Evolutionary conservation across 108 stramenopile species (phyloP), one percentile per base, ranked within the genome.

Genomic region (Chaetoceros tenuissimus): DNA sequence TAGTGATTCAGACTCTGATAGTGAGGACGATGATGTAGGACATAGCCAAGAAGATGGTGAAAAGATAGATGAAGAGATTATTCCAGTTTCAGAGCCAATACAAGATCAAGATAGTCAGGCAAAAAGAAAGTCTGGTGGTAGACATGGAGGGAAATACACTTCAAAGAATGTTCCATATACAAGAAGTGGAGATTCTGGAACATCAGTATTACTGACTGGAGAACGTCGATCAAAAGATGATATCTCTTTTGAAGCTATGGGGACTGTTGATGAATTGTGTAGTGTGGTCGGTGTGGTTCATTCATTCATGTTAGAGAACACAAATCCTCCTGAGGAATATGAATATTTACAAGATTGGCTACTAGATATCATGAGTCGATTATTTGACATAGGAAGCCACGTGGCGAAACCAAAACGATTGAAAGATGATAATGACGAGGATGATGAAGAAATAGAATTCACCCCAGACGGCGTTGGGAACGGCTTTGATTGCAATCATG

Each of bases 111-210:
- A 40, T 24, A 17, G 51, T 2, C 31, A 23, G 1, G 17, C 50
- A 51, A n/a, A 25, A 30, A 55, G 55, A 55, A 70, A 67, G 28
- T 69, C 66, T 25, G 80, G 80, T 26, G 77, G 77, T 28, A 60
- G 63, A 10, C 73, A 74, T 29, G 81, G 77, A 47, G 81, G 81
- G 2, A 53, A 49, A 31, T 40, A 63, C 1, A 84, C 86, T 3
- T 52, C 53, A 44, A 91, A 91, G 67, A 92, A 92, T 75, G 91
- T 92, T 1, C 91, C 91, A 0, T 92, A 92, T 62, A 92, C 91
- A 0, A 69, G 91, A 0, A 56, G 44, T 7, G 91, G 91, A 0
- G 91, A 92, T 58, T 31, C 45, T 0, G 85, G 85, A 24, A 87
- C 77, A 3, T 84, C 87, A 5, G 67, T 72, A 62, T 68, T 88